Evolutionary conservation across 2,329 filamentous ascomycete genomes (phyloP).

Genomic region (Tympanopsis confertula): DNA sequence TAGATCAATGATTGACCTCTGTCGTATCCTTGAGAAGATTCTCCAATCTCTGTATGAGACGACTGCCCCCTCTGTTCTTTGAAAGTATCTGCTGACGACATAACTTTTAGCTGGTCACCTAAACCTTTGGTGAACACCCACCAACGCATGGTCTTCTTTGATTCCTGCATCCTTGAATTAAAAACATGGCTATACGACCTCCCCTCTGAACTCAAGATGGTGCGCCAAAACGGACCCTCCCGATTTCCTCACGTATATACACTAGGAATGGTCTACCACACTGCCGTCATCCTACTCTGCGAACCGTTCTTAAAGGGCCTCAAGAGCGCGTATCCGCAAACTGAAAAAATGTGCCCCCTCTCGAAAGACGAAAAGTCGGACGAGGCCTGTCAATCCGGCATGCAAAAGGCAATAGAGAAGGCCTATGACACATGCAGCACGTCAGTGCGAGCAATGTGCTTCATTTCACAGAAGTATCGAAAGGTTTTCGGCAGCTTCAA

Average conservation of each 20-base stretch:
- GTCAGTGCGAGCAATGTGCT: conserved; percentile 11
- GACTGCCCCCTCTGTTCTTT: neutral
- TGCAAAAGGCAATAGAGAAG: neutral
- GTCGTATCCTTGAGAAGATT: conserved; percentile 18
- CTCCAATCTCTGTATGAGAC: conserved; percentile 14
- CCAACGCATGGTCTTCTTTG: conserved; percentile 14
- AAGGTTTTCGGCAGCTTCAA: conserved; percentile 19
- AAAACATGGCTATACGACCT: conserved; percentile 21
- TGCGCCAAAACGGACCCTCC: conserved; percentile 8
- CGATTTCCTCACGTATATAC: conserved; percentile 15
- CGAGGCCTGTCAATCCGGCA: neutral
- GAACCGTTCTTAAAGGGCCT: conserved; percentile 16
- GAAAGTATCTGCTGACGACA: neutral
- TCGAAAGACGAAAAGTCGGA: neutral
- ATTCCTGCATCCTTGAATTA: conserved; percentile 16
- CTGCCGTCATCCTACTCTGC: conserved; percentile 16
- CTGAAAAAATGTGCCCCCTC: neutral
- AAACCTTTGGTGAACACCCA: conserved; percentile 10
- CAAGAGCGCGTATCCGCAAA: too few relatives aligned
- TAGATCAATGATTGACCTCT: conserved; percentile 12
- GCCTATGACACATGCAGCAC: conserved; percentile 7
- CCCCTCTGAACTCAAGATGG: conserved; percentile 14
- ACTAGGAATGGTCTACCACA: conserved; percentile 21
- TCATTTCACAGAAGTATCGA: conserved; percentile 16
- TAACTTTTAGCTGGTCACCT: conserved; percentile 14